A percentile compares a stretch with the other conserved stretches of the same genome.
Conservation (phyloP, 148 eudicot species). For the Vaccinium corymbosum region DNA sequence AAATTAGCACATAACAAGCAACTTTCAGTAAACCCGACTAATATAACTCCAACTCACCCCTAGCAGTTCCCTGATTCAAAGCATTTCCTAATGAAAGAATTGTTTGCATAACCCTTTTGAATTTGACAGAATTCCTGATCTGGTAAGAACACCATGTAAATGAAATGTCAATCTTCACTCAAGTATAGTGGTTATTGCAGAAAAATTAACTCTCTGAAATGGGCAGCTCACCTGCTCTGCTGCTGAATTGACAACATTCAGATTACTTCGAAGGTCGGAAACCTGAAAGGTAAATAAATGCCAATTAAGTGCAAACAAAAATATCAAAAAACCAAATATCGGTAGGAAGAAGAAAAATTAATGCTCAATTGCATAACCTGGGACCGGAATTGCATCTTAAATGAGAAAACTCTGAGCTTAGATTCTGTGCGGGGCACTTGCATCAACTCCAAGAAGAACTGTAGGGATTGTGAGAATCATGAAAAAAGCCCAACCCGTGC, state of each 20-base stretch:
- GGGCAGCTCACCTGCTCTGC: constrained; percentile 68
- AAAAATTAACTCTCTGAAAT: not conserved
- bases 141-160: constrained; percentile 33
- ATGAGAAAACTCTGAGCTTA: constrained; percentile 86
- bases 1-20: not conserved
- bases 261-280: constrained; percentile 68
- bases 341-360: constrained; percentile 14
- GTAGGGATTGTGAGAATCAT: constrained; percentile 14
- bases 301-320: not conserved
- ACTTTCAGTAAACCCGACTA: not conserved
- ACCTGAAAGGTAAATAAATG: constrained; percentile 37
- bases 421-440: constrained; percentile 80
- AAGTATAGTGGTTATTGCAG: not conserved
- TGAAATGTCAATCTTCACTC: not conserved
- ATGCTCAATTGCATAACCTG: constrained; percentile 50
- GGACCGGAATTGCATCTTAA: constrained; percentile 73
- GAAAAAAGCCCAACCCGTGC: not conserved
- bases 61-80: constrained; percentile 89
- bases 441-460: constrained; percentile 91
- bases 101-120: constrained; percentile 85
- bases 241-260: constrained; percentile 56
- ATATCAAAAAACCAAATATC: not conserved
- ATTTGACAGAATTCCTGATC: constrained; percentile 72
- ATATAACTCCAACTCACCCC: constrained; percentile 52
- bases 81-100: constrained; percentile 92